Evolutionary conservation across 345 rosid species (phyloP), one percentile per base, ranked within the genome.

Genomic region (Raphanus raphanistrum): DNA sequence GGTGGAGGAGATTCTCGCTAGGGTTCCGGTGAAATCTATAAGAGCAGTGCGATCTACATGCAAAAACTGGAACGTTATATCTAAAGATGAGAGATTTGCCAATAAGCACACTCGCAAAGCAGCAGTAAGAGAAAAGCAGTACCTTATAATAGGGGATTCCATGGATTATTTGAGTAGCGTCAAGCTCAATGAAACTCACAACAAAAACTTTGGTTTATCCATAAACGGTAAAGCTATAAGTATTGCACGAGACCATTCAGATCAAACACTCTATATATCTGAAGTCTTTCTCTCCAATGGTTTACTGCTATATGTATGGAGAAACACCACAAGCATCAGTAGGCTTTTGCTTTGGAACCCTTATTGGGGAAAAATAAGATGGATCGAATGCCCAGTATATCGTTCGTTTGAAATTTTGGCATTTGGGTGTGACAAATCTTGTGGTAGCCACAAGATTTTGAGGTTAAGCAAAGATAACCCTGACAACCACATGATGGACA

Each of bases 291-390:
- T 43, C 33, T 73, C 69, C 33, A 13, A 73, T 1, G 76, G 76
- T 17, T 8, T 62, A 48, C 17, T 62, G 13, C 10, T 72, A 12
- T 7, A 48, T 9, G 21, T 16, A 12, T 12, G 6, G 4, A 27
- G 25, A 33, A 7, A 57, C 64, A 60, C 36, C 31, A 9, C 4
- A 1, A 0, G 2, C 25, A 41, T 2, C 2, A 0, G 41, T 35
- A 35, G 41, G 41, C 41, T 66, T 63, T 48, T 73, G 50, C 35
- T 63, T 72, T 72, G 48, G 69, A 72, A 45, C 5, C 69, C 76
- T 8, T 72, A 17, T 63, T 48, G 41, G 48, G 25, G 62, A 13
- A 3, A 50, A 12, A 32, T 7, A 63, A 73, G 28, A 25, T 63
- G 69, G 69, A 32, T 73, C 62, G 1, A 5, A 2, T 6, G 8